Percentiles rank a stretch among this genome's conserved stretches.
Evolutionary conservation across 2,329 filamentous ascomycete genomes (phyloP).

Genomic region (Alternaria brassicicola): DNA sequence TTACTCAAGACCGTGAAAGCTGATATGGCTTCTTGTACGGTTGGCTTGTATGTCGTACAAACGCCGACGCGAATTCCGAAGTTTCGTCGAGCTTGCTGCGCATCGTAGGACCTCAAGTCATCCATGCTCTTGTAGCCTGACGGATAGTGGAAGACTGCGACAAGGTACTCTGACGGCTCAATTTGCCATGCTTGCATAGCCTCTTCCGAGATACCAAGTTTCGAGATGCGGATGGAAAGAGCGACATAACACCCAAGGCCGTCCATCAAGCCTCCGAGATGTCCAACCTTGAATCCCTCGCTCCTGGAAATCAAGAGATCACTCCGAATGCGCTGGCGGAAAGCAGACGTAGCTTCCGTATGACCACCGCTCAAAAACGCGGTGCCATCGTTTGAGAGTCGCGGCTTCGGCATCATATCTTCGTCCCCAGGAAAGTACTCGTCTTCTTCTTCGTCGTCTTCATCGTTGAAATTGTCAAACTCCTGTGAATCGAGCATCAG

Average conservation of each 20-base stretch:
- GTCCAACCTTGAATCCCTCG: conserved; percentile 73
- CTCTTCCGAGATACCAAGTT: conserved; percentile 75
- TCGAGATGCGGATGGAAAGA: conserved; percentile 71
- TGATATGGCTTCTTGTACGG: conserved; percentile 58
- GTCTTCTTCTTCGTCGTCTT: conserved; percentile 43
- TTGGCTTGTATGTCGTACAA: conserved; percentile 75
- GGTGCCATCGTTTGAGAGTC: conserved; percentile 5
- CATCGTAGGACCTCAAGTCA: conserved; percentile 55
- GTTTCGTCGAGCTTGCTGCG: conserved; percentile 40
- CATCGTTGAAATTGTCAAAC: conserved; percentile 38
- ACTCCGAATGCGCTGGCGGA: conserved; percentile 54
- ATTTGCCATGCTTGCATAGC: conserved; percentile 80
- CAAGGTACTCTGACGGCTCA: conserved; percentile 68
- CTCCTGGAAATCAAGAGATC: conserved; percentile 68
- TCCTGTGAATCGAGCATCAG: conserved; percentile 51
- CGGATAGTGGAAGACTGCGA: conserved; percentile 72
- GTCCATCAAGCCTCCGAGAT: conserved; percentile 60
- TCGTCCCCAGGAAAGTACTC: conserved; percentile 49
- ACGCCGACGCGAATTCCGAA: conserved; percentile 72
- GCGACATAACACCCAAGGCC: conserved; percentile 62
- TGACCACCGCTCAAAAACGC: conserved; percentile 7
- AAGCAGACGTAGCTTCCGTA: conserved; percentile 32
- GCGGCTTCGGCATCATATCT: conserved; percentile 44
- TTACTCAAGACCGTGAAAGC: conserved; percentile 56
- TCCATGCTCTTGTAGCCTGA: conserved; percentile 67